Conservation (phyloP, 73 alveolate species). For the Paramecium tetraurelia region DNA sequence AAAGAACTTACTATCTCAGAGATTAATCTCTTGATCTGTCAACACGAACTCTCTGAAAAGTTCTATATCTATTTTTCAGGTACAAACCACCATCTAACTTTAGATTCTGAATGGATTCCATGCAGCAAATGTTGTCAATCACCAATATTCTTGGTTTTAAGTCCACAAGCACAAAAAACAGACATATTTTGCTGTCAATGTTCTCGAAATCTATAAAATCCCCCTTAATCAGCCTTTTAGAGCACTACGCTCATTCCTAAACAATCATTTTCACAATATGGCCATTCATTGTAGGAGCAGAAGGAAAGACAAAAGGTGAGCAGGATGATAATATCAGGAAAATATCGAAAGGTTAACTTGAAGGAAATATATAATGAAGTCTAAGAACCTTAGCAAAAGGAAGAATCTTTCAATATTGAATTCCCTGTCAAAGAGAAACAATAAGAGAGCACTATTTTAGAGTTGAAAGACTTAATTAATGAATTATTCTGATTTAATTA, state of each 20-base stretch:
- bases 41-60: constrained; percentile 3
- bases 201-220: constrained; percentile 4
- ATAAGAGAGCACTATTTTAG: constrained; percentile 6
- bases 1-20: neutral
- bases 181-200: neutral
- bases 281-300: neutral
- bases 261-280: neutral
- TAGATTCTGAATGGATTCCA: constrained; percentile 27
- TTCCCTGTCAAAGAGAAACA: neutral
- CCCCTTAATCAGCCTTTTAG: neutral
- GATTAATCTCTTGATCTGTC: neutral
- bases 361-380: neutral
- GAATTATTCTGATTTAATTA: neutral
- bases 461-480: neutral
- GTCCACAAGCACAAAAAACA: neutral
- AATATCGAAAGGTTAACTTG: neutral
- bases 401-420: neutral
- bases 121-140: neutral
- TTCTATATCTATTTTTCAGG: neutral
- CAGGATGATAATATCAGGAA: constrained; percentile 1
- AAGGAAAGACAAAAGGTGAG: neutral
- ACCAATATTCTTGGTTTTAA: neutral
- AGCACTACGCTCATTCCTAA: neutral
- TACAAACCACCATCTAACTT: neutral
- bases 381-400: neutral